These are phyloP conservation scores for Vigna angularis DNA, from an alignment of 306 rosid species.

Conservation along the genomic window DNA sequence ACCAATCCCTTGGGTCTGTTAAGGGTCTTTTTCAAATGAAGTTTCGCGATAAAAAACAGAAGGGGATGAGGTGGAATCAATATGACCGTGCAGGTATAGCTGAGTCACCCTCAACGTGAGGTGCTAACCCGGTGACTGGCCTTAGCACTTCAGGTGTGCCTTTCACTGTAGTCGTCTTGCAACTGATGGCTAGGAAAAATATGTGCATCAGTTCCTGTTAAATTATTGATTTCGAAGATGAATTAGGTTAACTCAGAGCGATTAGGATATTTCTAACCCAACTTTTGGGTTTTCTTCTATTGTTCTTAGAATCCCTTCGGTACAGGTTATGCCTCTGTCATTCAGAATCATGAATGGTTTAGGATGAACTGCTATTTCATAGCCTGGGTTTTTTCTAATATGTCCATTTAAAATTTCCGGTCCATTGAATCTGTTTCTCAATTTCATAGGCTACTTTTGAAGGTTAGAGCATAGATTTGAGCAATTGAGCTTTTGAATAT, in stretches of 20 bases:
- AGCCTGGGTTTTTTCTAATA: constrained; percentile 16
- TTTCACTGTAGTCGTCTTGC: not conserved
- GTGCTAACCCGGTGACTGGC: not conserved
- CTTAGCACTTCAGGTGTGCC: constrained; percentile 5
- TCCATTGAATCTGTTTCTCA: not conserved
- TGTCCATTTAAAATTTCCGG: not conserved
- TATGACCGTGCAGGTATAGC: not conserved
- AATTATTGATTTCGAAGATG: not conserved
- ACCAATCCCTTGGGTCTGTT: not conserved
- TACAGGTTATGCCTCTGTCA: not conserved
- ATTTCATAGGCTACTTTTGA: constrained; percentile 16
- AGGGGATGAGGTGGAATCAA: not conserved
- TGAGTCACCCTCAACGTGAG: not conserved
- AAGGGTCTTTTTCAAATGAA: not conserved
- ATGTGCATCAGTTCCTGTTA: not conserved
- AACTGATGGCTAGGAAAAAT: not conserved
- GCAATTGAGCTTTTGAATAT: not conserved
- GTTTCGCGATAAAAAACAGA: not conserved
- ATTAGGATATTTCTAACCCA: not conserved
- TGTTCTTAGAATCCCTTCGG: not conserved
- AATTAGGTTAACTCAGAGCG: constrained; percentile 13
- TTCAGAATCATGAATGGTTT: constrained; percentile 25
- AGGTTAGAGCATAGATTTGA: constrained; percentile 7
- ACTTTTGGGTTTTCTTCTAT: not conserved
- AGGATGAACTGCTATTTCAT: not conserved